Conservation (phyloP, 805 yeast genomes). For the Saccharomycopsis schoenii region DNA sequence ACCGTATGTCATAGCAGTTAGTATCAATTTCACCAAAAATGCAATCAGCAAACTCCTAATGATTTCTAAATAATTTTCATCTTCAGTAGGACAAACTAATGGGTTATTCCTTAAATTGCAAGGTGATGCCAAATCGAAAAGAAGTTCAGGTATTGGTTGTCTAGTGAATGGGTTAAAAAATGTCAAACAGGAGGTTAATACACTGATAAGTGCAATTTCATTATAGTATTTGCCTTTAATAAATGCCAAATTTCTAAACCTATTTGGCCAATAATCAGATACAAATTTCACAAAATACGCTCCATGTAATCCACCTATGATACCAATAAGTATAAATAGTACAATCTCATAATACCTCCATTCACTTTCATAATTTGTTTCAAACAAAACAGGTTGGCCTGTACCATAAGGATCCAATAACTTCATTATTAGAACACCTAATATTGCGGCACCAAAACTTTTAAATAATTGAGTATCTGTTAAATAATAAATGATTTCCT, state of each 20-base stretch:
- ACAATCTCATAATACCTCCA: constrained; percentile 42
- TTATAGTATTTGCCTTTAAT: constrained; percentile 31
- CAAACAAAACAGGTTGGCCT: constrained; percentile 47
- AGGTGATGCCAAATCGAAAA: constrained; percentile 40
- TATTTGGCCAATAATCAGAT: constrained; percentile 29
- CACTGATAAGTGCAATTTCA: constrained; percentile 37
- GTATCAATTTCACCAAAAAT: constrained; percentile 32
- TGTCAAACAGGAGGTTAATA: constrained; percentile 37
- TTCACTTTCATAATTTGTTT: constrained; percentile 38
- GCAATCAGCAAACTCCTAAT: constrained; percentile 31
- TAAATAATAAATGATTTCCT: constrained; percentile 46
- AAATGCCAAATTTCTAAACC: constrained; percentile 27
- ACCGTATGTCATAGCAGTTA: constrained; percentile 48
- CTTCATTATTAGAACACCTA: constrained; percentile 41
- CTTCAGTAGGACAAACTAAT: constrained; percentile 23
- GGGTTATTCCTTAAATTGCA: constrained; percentile 25
- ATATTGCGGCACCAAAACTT: constrained; percentile 46
- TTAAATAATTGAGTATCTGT: constrained; percentile 46
- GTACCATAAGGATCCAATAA: constrained; percentile 51
- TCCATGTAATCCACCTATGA: constrained; percentile 46
- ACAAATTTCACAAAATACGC: constrained; percentile 39
- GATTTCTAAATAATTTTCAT: constrained; percentile 25
- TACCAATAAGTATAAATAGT: constrained; percentile 37
- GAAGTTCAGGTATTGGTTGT: constrained; percentile 39
- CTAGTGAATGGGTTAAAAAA: constrained; percentile 41